Conservation (phyloP, 495 filamentous ascomycete species). For the Niebla homalea region DNA sequence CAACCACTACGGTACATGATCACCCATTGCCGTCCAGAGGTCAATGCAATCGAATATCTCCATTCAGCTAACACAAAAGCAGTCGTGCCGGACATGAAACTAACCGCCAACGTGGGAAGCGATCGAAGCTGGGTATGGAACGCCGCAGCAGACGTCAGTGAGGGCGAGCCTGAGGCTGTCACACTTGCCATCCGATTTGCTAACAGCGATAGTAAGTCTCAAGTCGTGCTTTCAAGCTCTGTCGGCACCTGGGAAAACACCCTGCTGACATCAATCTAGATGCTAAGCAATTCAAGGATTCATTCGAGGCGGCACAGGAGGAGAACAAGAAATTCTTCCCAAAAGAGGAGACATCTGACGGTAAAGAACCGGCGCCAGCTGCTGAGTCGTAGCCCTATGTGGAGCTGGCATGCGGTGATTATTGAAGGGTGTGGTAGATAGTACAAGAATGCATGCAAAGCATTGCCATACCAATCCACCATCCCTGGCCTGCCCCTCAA, state of each 20-base stretch:
- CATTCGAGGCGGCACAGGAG: conserved; percentile 94
- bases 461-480: too few species aligned
- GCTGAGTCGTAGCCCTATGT: background rate
- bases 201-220: conserved; percentile 82
- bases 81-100: conserved; percentile 99
- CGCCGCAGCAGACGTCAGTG: conserved; percentile 90
- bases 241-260: background rate
- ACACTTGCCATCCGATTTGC: conserved; percentile 96
- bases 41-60: background rate
- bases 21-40: background rate
- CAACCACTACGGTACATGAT: conserved; percentile 89
- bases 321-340: conserved; percentile 82
- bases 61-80: conserved; percentile 4
- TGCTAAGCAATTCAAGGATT: conserved; percentile 94
- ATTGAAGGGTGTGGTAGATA: too few species aligned
- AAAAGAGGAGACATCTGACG: conserved; percentile 23
- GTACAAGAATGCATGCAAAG: too few species aligned
- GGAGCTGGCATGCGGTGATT: background rate
- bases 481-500: too few species aligned
- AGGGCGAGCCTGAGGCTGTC: conserved; percentile 91
- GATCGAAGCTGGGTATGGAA: conserved; percentile 99
- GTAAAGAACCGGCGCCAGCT: conserved; percentile 4
- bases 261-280: conserved; percentile 40
- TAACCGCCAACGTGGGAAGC: conserved; percentile 91
- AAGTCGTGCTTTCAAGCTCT: background rate